These are phyloP conservation scores for Microdochium trichocladiopsis DNA, from an alignment of 2,329 filamentous ascomycete species.

Conservation along the genomic window DNA sequence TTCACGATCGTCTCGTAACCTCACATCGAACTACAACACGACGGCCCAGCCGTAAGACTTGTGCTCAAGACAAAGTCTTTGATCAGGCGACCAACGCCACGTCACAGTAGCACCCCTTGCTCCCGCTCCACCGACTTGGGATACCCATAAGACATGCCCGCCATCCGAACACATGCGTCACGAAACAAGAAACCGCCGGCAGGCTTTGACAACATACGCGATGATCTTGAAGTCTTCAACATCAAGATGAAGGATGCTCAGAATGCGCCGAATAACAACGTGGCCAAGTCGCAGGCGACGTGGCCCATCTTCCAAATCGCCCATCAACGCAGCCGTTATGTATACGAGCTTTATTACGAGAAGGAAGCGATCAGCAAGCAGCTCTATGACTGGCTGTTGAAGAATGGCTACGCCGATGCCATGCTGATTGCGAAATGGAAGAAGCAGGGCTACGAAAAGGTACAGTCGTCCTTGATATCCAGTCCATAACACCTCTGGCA, in stretches of 20 bases:
- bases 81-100: too few species aligned
- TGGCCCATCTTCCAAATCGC: constrained; percentile 98
- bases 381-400: constrained; percentile 92
- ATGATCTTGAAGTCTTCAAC: constrained; percentile 75
- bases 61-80: too few species aligned
- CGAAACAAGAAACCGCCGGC: constrained; percentile 79
- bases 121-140: too few species aligned
- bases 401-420: constrained; percentile 92
- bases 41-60: too few species aligned
- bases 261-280: constrained; percentile 76
- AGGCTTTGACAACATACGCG: constrained; percentile 82
- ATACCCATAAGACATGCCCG: constrained; percentile 56
- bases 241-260: constrained; percentile 96
- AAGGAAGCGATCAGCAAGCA: constrained; percentile 91
- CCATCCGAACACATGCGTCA: constrained; percentile 61
- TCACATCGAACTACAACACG: too few species aligned
- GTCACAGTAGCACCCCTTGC: too few species aligned
- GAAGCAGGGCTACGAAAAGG: constrained; percentile 98
- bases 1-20: too few species aligned
- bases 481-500: neutral
- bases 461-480: constrained; percentile 32
- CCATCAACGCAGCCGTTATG: constrained; percentile 85
- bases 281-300: constrained; percentile 77
- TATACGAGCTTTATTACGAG: constrained; percentile 97
- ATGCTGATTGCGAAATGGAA: constrained; percentile 99